Evolutionary conservation across 2,329 filamentous ascomycete species (phyloP), one percentile per base, ranked within the genome.

Genomic region (Talaromyces pinophilus): DNA sequence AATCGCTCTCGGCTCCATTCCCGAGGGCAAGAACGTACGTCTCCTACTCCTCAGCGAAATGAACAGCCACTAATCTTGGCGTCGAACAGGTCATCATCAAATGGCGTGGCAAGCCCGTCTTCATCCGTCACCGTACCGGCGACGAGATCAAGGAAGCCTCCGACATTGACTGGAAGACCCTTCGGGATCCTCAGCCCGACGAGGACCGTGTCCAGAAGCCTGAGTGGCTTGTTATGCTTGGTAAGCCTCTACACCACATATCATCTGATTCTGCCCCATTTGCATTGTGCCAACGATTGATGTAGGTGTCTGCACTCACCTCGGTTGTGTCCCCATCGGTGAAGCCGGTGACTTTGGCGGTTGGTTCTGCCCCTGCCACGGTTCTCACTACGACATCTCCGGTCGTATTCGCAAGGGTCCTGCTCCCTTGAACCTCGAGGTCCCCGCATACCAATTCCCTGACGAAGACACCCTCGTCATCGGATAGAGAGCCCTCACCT

Each of bases 291-390:
- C 59, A 35, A 4, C 59, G 22, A n/a, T 64, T 67, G 2, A 33
- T 33, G 67, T 71, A 94, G 92, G 93, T 83, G 94, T 99, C 82
- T 99, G 95, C 91, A 99, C 95, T 77, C 95, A 99, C 84, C 86
- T 99, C 79, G 95, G 95, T 84, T 99, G 95, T 88, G 95, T 99
- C 74, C 95, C 95, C 79, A 99, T 99, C 77, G 95, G 96, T 77
- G 95, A 99, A 86, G 92, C 95, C 71, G 95, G 95, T 81, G 96
- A 99, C 83, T 99, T 86, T 77, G 95, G 95, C 80, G 95, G 95
- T 79, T 99, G 95, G 95, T 99, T 99, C 91, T 99, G 95, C 87
- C 95, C 95, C 72, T 99, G 95, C 91, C 95, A 99, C 88, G 95
- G 95, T 82, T 97, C 93, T 74, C 95, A 99, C 87, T 99, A 99